Conservation (phyloP, 768 basidiomycete species). For the Panaeolus papilionaceus region DNA sequence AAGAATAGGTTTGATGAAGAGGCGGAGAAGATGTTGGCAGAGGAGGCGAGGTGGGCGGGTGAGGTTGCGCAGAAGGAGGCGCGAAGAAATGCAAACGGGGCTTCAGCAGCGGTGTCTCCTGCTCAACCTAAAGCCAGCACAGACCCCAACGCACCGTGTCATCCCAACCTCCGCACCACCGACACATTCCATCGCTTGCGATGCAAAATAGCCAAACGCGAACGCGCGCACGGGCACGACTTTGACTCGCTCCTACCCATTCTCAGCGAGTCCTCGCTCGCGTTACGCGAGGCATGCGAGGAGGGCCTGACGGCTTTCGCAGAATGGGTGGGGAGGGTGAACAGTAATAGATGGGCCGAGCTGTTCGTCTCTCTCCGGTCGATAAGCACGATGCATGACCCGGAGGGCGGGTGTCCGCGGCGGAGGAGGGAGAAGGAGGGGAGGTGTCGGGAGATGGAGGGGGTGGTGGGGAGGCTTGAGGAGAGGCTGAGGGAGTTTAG, state of each 20-base stretch:
- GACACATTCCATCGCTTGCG: conserved; percentile 36
- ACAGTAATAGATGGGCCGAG: conserved; percentile 41
- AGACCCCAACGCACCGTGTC: neutral
- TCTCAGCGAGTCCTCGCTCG: conserved; percentile 40
- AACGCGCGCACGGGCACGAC: conserved; percentile 47
- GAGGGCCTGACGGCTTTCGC: conserved; percentile 28
- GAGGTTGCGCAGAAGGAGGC: neutral
- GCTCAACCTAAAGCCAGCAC: neutral
- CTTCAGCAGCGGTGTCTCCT: neutral
- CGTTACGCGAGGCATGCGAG: conserved; percentile 41
- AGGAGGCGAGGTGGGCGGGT: neutral
- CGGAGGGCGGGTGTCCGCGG: neutral
- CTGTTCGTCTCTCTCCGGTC: conserved; percentile 31
- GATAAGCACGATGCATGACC: neutral
- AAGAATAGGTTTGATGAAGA: conserved; percentile 33
- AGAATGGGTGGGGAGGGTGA: conserved; percentile 44
- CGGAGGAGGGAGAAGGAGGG: conserved; percentile 30
- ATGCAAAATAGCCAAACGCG: conserved; percentile 36
- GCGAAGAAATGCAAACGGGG: too few relatives aligned
- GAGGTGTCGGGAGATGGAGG: conserved; percentile 34
- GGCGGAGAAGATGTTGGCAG: conserved; percentile 21
- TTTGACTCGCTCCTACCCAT: conserved; percentile 49
- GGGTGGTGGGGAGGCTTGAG: conserved; percentile 32
- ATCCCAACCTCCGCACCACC: neutral
- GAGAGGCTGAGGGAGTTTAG: conserved; percentile 39